Percentiles rank a stretch among this genome's conserved stretches.
These are phyloP conservation scores for Suillus placidus DNA, from an alignment of 768 basidiomycete genomes.

Conservation along the genomic window DNA sequence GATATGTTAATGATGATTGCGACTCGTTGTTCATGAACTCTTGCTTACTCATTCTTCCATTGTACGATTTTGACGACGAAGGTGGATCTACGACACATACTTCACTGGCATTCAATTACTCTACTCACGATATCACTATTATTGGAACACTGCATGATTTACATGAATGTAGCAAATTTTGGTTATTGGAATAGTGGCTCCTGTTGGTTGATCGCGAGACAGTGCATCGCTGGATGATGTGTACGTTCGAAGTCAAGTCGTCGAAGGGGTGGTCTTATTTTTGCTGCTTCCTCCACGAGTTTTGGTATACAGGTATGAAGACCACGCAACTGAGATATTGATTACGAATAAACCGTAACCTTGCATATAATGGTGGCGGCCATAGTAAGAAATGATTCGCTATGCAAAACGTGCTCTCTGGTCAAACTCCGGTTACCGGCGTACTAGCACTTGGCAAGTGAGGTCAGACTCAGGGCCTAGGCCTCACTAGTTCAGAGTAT, in stretches of 20 bases:
- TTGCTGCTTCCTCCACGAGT: neutral
- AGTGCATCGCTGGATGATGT: neutral
- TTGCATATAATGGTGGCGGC: too few relatives aligned
- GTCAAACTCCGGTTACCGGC: too few relatives aligned
- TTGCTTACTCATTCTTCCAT: constrained; percentile 9
- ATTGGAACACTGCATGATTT: constrained; percentile 4
- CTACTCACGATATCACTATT: neutral
- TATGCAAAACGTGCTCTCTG: neutral
- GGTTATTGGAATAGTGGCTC: neutral
- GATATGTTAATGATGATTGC: neutral
- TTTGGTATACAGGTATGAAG: neutral
- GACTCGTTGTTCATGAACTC: constrained; percentile 22
- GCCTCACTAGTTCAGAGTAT: neutral
- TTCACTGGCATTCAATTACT: constrained; percentile 5
- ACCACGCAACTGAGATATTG: neutral
- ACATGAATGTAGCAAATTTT: neutral
- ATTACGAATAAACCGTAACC: neutral
- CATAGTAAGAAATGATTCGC: too few relatives aligned
- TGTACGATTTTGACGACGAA: constrained; percentile 17
- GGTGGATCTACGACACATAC: constrained; percentile 9
- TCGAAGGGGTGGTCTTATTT: neutral
- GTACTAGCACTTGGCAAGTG: neutral
- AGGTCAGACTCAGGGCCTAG: neutral
- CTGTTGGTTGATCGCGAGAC: neutral
- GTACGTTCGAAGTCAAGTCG: neutral